Conservation (phyloP, 73 alveolate genomes). For the Uronychia setigera region DNA sequence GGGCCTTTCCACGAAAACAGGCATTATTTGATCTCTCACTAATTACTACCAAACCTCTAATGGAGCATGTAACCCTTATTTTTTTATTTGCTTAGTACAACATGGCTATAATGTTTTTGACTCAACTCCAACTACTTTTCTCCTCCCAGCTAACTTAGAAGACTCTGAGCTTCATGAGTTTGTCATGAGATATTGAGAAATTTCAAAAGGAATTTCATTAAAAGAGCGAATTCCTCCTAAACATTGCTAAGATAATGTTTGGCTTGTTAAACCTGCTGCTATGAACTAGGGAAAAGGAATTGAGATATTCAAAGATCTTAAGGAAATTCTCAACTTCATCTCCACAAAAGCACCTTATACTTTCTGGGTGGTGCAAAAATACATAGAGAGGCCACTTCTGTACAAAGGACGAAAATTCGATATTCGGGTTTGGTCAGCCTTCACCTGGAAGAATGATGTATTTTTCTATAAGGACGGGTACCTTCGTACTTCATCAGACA, state of each 20-base stretch:
- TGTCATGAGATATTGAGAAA: constrained; percentile 35
- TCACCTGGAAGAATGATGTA: constrained; percentile 63
- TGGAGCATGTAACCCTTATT: constrained; percentile 44
- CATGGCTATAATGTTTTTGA: constrained; percentile 65
- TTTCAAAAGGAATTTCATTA: constrained; percentile 8
- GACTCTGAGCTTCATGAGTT: constrained; percentile 35
- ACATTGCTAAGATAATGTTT: constrained; percentile 26
- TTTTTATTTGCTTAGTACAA: constrained; percentile 29
- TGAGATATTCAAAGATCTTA: constrained; percentile 50
- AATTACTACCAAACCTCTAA: constrained; percentile 27
- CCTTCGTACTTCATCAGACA: constrained; percentile 55
- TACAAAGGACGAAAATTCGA: constrained; percentile 88
- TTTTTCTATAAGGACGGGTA: constrained; percentile 61
- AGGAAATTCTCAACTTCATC: constrained; percentile 55
- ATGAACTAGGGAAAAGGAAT: constrained; percentile 71
- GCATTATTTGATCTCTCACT: constrained; percentile 50
- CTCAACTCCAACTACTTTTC: constrained; percentile 67
- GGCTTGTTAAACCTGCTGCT: constrained; percentile 75
- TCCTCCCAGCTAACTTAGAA: constrained; percentile 36
- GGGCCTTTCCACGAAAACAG: constrained; percentile 65
- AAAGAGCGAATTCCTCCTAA: constrained; percentile 14
- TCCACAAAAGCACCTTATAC: constrained; percentile 20
- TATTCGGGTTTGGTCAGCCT: constrained; percentile 84
- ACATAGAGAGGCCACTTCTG: constrained; percentile 82
- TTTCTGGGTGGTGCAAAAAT: constrained; percentile 80